A percentile compares a stretch with the other conserved stretches of the same genome.
Conservation (phyloP, 805 yeast genomes). For the Metschnikowia matae region DNA sequence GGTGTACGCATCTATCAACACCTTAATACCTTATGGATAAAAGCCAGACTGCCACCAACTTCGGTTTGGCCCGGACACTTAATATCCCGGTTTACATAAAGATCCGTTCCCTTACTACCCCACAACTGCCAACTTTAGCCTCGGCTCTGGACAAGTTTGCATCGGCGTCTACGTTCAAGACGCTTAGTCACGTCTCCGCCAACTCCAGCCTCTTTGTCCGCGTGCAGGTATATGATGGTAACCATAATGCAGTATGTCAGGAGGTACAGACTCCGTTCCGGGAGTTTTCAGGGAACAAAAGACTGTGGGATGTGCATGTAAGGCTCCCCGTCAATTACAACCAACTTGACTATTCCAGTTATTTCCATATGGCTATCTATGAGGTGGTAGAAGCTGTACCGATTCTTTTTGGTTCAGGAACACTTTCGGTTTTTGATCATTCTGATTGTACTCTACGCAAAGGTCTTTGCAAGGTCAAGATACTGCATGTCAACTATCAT, state of each 20-base stretch:
- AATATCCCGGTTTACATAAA: conserved; percentile 30
- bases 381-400: conserved; percentile 58
- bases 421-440: conserved; percentile 54
- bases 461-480: conserved; percentile 59
- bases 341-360: conserved; percentile 64
- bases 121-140: conserved; percentile 7
- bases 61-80: conserved; percentile 40
- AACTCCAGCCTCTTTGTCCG: conserved; percentile 35
- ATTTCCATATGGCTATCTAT: conserved; percentile 59
- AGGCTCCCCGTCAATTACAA: conserved; percentile 66
- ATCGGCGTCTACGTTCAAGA: conserved; percentile 33
- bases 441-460: conserved; percentile 54
- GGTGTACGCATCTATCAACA: background rate
- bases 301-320: conserved; percentile 72
- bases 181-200: conserved; percentile 26
- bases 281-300: conserved; percentile 27
- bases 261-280: conserved; percentile 36
- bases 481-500: too few relatives aligned
- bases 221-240: conserved; percentile 30
- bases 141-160: conserved; percentile 30
- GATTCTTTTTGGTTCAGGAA: conserved; percentile 57
- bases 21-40: conserved; percentile 1
- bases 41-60: conserved; percentile 24
- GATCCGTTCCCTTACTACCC: conserved; percentile 26
- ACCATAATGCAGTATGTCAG: conserved; percentile 25